Evolutionary conservation across 2,329 filamentous ascomycete species (phyloP).

Genomic region (Xylaria multiplex): DNA sequence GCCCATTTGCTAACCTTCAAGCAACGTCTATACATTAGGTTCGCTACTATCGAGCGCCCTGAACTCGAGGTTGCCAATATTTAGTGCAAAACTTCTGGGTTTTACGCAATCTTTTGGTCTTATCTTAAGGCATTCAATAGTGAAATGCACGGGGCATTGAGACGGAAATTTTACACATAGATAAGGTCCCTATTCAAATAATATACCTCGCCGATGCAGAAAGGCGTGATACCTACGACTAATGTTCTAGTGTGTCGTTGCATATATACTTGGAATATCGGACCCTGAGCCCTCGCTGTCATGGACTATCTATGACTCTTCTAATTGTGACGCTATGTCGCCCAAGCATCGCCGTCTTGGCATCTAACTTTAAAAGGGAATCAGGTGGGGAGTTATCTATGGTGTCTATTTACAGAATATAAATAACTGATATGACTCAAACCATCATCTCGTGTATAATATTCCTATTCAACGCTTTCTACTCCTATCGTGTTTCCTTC

Average conservation of each 20-base stretch:
- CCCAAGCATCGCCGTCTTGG: too few relatives aligned
- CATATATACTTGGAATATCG: not conserved
- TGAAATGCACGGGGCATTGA: not conserved
- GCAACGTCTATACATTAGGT: too few relatives aligned
- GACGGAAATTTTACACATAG: too few relatives aligned
- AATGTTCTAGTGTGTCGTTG: not conserved
- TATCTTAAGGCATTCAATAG: too few relatives aligned
- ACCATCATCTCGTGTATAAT: not conserved
- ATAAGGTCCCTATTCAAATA: not conserved
- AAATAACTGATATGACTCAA: constrained; percentile 18
- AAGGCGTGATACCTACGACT: not conserved
- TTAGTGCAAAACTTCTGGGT: too few relatives aligned
- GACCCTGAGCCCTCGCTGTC: not conserved
- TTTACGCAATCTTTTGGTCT: too few relatives aligned
- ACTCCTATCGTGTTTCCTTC: not conserved
- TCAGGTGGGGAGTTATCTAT: constrained; percentile 7
- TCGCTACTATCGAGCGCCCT: too few relatives aligned
- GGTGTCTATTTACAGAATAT: not conserved
- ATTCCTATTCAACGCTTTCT: not conserved
- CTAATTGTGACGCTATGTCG: too few relatives aligned
- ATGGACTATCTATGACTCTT: not conserved
- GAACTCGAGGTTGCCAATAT: too few relatives aligned
- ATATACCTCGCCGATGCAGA: not conserved
- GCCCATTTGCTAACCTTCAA: too few relatives aligned
- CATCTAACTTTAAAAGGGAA: too few relatives aligned